phyloP scores from a whole-genome alignment of 495 filamentous ascomycete genomes.

The Penicillium riverlandense region DNA sequence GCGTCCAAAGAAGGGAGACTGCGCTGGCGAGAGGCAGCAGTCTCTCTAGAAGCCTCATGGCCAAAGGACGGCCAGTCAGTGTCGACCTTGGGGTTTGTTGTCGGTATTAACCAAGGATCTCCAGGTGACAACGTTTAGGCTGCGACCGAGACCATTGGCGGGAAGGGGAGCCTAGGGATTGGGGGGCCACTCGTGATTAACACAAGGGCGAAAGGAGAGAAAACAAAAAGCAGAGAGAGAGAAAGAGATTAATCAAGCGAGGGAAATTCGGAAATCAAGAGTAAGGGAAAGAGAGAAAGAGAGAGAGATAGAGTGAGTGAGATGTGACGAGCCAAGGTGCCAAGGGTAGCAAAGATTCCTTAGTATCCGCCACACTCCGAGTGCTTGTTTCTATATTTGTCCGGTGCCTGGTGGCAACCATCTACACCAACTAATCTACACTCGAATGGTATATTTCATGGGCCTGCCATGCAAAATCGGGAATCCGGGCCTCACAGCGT shows the following conservation, averaged over 20 bases:
- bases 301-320: not conserved
- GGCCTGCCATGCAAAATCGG: slow-evolving; percentile 63
- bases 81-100: too few species aligned
- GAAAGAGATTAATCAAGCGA: not conserved
- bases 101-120: too few species aligned
- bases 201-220: not conserved
- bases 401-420: not conserved
- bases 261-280: too few species aligned
- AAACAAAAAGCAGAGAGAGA: too few species aligned
- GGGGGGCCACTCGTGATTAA: slow-evolving; percentile 4
- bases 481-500: slow-evolving; percentile 57
- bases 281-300: too few species aligned
- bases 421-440: not conserved
- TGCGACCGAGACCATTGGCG: not conserved
- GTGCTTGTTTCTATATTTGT: too few species aligned
- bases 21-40: slow-evolving; percentile 13
- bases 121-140: not conserved
- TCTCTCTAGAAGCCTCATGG: slow-evolving; percentile 16
- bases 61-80: not conserved
- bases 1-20: slow-evolving; percentile 11
- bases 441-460: slow-evolving; percentile 62
- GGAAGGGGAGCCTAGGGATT: slow-evolving; percentile 1
- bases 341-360: too few species aligned
- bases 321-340: not conserved
- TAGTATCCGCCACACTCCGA: too few species aligned